Base-by-base conservation (phyloP, 352 stramenopile species). In the Globisporangium polare region DNA sequence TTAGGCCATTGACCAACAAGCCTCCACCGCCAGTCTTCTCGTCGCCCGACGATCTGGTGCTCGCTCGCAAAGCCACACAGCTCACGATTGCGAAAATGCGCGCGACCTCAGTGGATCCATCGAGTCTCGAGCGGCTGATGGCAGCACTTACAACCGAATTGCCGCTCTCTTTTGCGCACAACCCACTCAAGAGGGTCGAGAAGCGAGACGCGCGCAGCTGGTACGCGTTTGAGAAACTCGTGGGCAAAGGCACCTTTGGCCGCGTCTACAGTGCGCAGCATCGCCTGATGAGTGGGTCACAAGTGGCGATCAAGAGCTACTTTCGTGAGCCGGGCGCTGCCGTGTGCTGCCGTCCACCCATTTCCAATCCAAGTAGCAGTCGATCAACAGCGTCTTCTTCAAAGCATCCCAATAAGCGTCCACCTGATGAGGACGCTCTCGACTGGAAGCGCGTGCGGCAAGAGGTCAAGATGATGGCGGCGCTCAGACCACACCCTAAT, bases 281-380 rank as follows among this genome's bases (percentile, higher is more conserved):
- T 26, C 71, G 77, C 9, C 46, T 88, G 9, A 45, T 89, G 18
- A 83, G 65, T 52, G 60, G 52, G 9, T 71, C 68, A 0, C 46
- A 52, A 4, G 81, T 91, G 5, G 79, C 79, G 10, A 80, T 91
- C 58, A 91, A 91, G 66, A 86, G 71, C 33, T 91, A 91, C 67
- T 63, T 62, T 9, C 70, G 80, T 42, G 69, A 78, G 13, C 61
- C 71, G 42, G 67, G 67, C n/a, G 66, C 72, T 10, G 58, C 43
- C 17, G 67, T 72, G 17, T 89, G 80, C 22, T 75, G 68, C 18
- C 49, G 22, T 18, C 31, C 65, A 13, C 58, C 65, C 9, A 42
- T 54, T 54, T 54, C 47, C 41, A 47, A 47, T 18, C 18, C n/a
- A 27, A 4, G 43, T 5, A 27, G 12, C 7, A 18, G 18, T 24